Evolutionary conservation across 2,329 filamentous ascomycete species (phyloP), one percentile per base, ranked within the genome.

Genomic region (Alternaria panax): DNA sequence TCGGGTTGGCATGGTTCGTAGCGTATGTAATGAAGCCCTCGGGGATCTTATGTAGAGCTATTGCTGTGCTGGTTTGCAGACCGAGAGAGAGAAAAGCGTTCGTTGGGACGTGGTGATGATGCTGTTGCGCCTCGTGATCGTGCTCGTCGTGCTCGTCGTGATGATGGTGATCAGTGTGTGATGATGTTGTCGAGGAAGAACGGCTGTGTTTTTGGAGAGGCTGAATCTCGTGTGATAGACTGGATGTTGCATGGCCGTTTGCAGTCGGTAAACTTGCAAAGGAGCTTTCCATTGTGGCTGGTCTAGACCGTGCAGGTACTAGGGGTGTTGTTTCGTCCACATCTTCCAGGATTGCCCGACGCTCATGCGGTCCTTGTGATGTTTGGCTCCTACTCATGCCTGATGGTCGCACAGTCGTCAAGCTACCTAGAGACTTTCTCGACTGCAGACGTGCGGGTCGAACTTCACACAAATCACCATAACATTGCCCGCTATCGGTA

Each of bases 81-180:
- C 95, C 93, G 60, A 98, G 95, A 52, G 92, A 92, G 63, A 98
- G 83, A 77, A 97, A 99, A 6, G 92, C 92, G 72, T 98, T 98
- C 62, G 92, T 89, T 0, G 94, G 92, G 3, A 98, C 94, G 76
- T 99, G 95, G 78, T 99, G 94, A 73, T 99, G 94, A 73, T 97
- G 94, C 60, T 92, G 65, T 24, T 51, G 27, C 4, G 27, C 16
- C 20, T 50, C 53, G 36, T 57, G 66, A 24, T 68, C 27, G 53
- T 59, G 52, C 27, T 59, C 45, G 32, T 43, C 27, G 16, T 60
- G 57, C 7, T 32, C 14, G 11, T 54, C 27, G 50, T 57, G 62
- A 34, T 58, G 34, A 7, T 28, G 57, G 50, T 25, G 12, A 34
- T 40, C 18, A 40, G 47, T 30, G 47, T 66, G 68, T 12, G 64